Base-by-base conservation (phyloP, 2,329 filamentous ascomycete species). In the Colletotrichum tanaceti region DNA sequence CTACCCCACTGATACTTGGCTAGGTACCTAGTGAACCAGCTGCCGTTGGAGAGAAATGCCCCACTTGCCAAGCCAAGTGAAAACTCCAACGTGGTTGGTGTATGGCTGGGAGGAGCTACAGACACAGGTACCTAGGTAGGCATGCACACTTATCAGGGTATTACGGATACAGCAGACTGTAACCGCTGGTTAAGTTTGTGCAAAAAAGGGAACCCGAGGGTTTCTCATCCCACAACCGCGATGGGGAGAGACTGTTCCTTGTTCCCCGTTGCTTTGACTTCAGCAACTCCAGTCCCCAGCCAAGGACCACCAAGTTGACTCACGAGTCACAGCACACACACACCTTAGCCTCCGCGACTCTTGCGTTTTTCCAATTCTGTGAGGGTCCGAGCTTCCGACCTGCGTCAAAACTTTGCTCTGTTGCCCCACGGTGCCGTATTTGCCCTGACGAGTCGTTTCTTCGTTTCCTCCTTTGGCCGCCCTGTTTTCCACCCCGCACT, bases 391-490 rank as follows among this genome's bases (percentile, higher is more conserved):
- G 66, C 66, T 69, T 66, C 57, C 32, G 32, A 35, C 49, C 46
- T 60, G 58, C 43, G 28, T 63, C 63, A 66, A 63, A 66, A 63
- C 63, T 66, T 35, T 41, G 43, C 49, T 60, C 38, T 50, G 63
- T 55, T 44, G 59, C 58, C 28, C 35, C 58, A 16, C 20, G 32
- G 32, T 58, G 55, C 32, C 13, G 20, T 64, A 50, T 18, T 46
- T 64, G 65, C 65, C 52, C 58, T 64, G 47, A 58, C 49, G 53
- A 65, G 65, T 57, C 55, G 61, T 68, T 65, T 68, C 65, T 65
- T 44, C 41, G 47, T 41, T 59, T 53, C 20, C 35, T 38, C 22
- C 13, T 18, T 41, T 55, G 61, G 54, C 65, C 55, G 61, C 54
- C 65, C 55, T 43, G n/a, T 22, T 35, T 38, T 13, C 10, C 24